These are phyloP conservation scores for Beta vulgaris DNA, from an alignment of 148 eudicot genomes.

Conservation along the genomic window DNA sequence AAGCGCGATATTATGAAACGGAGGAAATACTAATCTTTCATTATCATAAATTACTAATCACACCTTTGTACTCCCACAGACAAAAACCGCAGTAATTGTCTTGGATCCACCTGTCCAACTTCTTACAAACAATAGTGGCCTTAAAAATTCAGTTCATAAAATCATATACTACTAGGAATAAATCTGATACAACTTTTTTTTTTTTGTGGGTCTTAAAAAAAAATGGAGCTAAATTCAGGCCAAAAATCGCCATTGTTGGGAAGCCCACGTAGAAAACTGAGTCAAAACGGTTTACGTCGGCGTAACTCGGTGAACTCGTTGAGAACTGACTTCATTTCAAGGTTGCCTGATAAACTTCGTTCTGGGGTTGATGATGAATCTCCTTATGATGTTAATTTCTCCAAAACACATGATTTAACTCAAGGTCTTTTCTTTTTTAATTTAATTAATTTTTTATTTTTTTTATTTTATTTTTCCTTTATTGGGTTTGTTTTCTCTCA, in stretches of 20 bases:
- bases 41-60: too few relatives aligned
- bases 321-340: constrained; percentile 51
- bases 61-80: too few relatives aligned
- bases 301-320: constrained; percentile 64
- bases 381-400: constrained; percentile 39
- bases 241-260: constrained; percentile 32
- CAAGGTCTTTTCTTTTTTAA: constrained; percentile 37
- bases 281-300: constrained; percentile 40
- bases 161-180: too few relatives aligned
- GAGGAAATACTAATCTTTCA: too few relatives aligned
- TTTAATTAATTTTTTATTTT: not conserved
- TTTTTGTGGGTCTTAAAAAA: not conserved
- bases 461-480: not conserved
- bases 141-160: not conserved
- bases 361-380: constrained; percentile 52
- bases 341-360: constrained; percentile 66
- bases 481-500: not conserved
- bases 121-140: not conserved
- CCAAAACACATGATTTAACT: constrained; percentile 40
- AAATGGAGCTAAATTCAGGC: constrained; percentile 29
- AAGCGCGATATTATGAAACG: too few relatives aligned
- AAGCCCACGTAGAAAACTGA: constrained; percentile 22
- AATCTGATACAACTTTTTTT: not conserved
- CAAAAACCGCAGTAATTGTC: too few relatives aligned
- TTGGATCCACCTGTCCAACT: too few relatives aligned